Base-by-base conservation (phyloP, 2,329 filamentous ascomycete species). In the Blastomyces gilchristii region DNA sequence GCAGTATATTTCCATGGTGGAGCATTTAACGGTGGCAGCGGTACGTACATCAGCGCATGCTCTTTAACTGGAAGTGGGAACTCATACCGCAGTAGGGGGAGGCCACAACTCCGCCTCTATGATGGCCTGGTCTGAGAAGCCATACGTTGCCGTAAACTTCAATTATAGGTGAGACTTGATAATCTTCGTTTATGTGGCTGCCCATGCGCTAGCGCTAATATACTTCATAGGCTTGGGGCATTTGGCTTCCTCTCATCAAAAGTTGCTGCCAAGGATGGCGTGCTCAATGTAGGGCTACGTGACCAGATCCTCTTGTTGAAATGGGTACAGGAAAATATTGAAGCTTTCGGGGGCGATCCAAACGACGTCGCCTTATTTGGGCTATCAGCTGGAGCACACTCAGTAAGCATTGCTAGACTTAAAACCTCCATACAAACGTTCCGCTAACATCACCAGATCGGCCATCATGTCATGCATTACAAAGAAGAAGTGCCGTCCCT, bases 161-260 rank as follows among this genome's bases (percentile, higher is more conserved):
- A 77, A 78, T 61, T 80, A 80, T 63, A 72, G 79, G 67, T 68
- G 31, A 11, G 63, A 16, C 37, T 14, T 25, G 14, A 14, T 8
- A 16, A 1, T 22, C 4, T 41, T 22, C 22, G 11, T 50, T 31
- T 47, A 2, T 22, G 18, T 18, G 45, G 11, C 28, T 25, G 43
- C 12, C 7, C 7, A 45, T 54, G 28, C 37, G 37, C 50, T 62
- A 39, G 28, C 37, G 37, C 50, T 62, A 39, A 60, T 16, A n/a
- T 18, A 12, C 18, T 53, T 54, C n/a, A 16, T 39, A 68, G 66
- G 58, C 62, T 80, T 74, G 68, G 80, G 68, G 63, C 77, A 71
- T 67, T 90, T 69, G 89, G 89, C 0, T 91, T 93, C 73, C 73
- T 90, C 37, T 81, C 83, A 11, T 85, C 81, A n/a, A 72, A 73